Percentiles rank a stretch among this genome's conserved stretches.
These are phyloP conservation scores for Arachnopeziza araneosa DNA, from an alignment of 2,329 filamentous ascomycete genomes.

Conservation along the genomic window DNA sequence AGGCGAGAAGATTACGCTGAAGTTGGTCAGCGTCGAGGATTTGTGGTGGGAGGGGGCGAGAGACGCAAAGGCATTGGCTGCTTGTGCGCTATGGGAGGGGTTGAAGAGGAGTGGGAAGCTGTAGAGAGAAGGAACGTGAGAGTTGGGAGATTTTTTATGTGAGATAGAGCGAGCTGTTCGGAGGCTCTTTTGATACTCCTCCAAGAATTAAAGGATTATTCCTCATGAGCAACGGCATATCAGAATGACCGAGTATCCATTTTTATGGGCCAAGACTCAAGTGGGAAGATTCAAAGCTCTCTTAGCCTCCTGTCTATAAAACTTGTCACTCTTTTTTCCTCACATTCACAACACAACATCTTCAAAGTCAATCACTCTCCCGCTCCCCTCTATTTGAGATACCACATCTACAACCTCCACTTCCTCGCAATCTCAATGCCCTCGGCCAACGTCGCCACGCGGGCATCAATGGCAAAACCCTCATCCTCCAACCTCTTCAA, in stretches of 20 bases:
- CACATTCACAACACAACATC: no score
- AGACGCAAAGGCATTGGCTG: constrained; percentile 55
- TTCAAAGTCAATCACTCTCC: background rate
- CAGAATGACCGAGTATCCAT: no score
- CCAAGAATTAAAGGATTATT: no score
- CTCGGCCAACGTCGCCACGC: constrained; percentile 35
- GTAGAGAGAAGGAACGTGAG: background rate
- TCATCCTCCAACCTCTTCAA: constrained; percentile 40
- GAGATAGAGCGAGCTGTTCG: no score
- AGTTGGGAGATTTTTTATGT: background rate
- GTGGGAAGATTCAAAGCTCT: no score
- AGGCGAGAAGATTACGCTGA: constrained; percentile 45
- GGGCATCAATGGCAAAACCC: constrained; percentile 36
- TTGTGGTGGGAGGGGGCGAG: constrained; percentile 52
- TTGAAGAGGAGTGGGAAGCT: constrained; percentile 35
- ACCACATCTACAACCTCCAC: constrained; percentile 27
- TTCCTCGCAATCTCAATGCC: constrained; percentile 34
- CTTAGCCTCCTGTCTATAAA: no score
- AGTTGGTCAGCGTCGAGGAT: constrained; percentile 50
- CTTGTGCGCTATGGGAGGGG: constrained; percentile 54
- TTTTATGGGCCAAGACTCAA: no score
- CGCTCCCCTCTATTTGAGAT: background rate
- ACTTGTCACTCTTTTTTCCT: no score
- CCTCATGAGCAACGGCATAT: no score
- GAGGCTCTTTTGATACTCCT: no score